Evolutionary conservation across 2,329 filamentous ascomycete species (phyloP).

Genomic region (Ceratocystis destructans): DNA sequence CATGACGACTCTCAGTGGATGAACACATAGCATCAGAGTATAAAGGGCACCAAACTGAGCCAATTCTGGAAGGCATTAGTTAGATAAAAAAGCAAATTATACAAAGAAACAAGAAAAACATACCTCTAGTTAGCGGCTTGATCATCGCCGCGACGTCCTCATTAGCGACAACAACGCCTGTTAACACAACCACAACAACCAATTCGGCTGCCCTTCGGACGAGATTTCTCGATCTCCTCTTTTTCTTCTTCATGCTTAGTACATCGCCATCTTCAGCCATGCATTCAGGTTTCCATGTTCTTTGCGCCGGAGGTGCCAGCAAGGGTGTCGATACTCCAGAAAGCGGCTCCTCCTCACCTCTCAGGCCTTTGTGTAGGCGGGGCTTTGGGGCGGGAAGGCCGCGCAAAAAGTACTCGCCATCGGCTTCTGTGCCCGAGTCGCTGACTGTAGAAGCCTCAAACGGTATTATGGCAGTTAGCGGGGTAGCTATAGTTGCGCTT

Average conservation of each 20-base stretch:
- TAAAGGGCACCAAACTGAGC: conserved; percentile 28
- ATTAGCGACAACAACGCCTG: conserved; percentile 36
- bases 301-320: conserved; percentile 32
- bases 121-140: neutral
- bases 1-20: conserved; percentile 44
- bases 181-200: conserved; percentile 37
- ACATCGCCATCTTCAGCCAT: conserved; percentile 4
- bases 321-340: conserved; percentile 44
- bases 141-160: conserved; percentile 26
- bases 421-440: conserved; percentile 88
- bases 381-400: conserved; percentile 68
- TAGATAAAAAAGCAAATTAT: neutral
- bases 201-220: conserved; percentile 41
- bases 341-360: conserved; percentile 41
- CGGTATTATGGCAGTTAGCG: neutral
- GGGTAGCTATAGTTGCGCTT: neutral
- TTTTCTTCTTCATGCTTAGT: conserved; percentile 20
- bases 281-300: conserved; percentile 25
- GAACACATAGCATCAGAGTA: conserved; percentile 34
- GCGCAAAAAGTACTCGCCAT: conserved; percentile 82
- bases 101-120: neutral
- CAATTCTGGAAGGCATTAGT: conserved; percentile 30
- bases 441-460: conserved; percentile 31
- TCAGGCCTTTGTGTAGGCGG: conserved; percentile 63
- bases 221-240: conserved; percentile 36